Evolutionary conservation across 192 early-diverging fungal genomes (phyloP).

Genomic region (Linnemannia schmuckeri): DNA sequence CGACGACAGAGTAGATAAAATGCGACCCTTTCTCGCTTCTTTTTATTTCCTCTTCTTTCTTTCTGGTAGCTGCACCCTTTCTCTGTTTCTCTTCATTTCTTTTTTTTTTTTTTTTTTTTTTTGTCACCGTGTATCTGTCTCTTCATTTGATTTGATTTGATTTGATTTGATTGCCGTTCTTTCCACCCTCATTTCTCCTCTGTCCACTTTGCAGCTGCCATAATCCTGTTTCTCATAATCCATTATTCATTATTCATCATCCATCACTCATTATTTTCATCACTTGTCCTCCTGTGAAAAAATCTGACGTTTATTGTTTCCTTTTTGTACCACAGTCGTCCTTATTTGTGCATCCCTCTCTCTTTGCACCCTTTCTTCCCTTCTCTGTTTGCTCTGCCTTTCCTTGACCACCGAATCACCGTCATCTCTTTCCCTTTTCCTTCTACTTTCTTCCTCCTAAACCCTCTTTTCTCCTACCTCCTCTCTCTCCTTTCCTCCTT

Average conservation of each 20-base stretch:
- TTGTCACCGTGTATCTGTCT: background rate
- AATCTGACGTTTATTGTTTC: background rate
- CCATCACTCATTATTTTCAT: background rate
- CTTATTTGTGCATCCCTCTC: background rate
- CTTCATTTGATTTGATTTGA: background rate
- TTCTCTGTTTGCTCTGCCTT: background rate
- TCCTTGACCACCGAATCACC: background rate
- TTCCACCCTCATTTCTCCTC: conserved; percentile 4
- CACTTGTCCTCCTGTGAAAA: background rate
- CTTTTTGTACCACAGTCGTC: background rate
- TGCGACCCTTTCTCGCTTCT: background rate
- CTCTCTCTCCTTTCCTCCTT: background rate
- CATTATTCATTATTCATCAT: too few relatives aligned
- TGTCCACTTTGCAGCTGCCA: background rate
- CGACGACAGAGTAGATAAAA: background rate
- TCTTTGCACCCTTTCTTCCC: background rate
- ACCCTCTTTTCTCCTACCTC: background rate
- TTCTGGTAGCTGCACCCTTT: too few relatives aligned
- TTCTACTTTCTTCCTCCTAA: background rate
- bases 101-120: conserved; percentile 1
- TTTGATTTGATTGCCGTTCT: background rate
- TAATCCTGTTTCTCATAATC: background rate
- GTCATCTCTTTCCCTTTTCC: background rate
- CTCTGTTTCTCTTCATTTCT: background rate
- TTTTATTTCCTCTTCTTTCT: background rate